A percentile compares a stretch with the other conserved stretches of the same genome.
These are phyloP conservation scores for Phytophthora pisi DNA, from an alignment of 352 stramenopile genomes.

Conservation along the genomic window DNA sequence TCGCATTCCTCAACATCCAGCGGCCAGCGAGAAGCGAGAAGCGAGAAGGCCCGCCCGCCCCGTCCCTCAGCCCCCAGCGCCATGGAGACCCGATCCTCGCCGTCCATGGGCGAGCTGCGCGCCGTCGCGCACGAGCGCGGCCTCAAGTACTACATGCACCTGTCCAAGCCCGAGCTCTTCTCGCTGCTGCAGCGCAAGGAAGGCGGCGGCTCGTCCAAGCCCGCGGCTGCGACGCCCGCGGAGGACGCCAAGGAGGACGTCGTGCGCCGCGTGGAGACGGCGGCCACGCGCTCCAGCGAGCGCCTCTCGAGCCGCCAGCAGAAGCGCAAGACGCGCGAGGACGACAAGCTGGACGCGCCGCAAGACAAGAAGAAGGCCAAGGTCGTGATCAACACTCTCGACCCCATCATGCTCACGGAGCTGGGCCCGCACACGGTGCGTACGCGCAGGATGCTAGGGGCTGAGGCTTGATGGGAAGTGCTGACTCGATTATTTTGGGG, in stretches of 20 bases:
- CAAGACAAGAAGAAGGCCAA: slow-evolving; percentile 61
- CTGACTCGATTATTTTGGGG: slow-evolving; percentile 25
- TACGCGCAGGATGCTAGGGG: background rate
- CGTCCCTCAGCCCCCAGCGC: background rate
- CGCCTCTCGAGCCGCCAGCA: slow-evolving; percentile 49
- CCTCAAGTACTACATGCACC: slow-evolving; percentile 84
- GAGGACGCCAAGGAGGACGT: slow-evolving; percentile 16
- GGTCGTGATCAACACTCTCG: slow-evolving; percentile 71
- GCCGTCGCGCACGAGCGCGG: slow-evolving; percentile 70
- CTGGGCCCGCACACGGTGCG: slow-evolving; percentile 78
- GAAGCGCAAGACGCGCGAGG: slow-evolving; percentile 56
- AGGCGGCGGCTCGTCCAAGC: slow-evolving; percentile 47
- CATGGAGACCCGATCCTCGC: slow-evolving; percentile 87
- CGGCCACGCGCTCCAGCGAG: slow-evolving; percentile 57
- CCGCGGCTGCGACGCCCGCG: background rate
- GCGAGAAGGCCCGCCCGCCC: slow-evolving; percentile 8
- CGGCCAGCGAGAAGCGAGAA: slow-evolving; percentile 19
- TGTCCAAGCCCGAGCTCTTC: slow-evolving; percentile 84
- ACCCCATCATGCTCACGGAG: slow-evolving; percentile 89
- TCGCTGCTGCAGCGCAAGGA: slow-evolving; percentile 78
- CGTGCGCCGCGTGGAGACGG: slow-evolving; percentile 20
- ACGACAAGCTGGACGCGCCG: slow-evolving; percentile 24
- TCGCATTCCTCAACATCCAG: slow-evolving; percentile 30
- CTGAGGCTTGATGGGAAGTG: slow-evolving; percentile 9
- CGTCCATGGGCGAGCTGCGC: slow-evolving; percentile 80